Evolutionary conservation across 1,284 basidiomycete genomes (phyloP).

Genomic region (Takashimella tepidaria): DNA sequence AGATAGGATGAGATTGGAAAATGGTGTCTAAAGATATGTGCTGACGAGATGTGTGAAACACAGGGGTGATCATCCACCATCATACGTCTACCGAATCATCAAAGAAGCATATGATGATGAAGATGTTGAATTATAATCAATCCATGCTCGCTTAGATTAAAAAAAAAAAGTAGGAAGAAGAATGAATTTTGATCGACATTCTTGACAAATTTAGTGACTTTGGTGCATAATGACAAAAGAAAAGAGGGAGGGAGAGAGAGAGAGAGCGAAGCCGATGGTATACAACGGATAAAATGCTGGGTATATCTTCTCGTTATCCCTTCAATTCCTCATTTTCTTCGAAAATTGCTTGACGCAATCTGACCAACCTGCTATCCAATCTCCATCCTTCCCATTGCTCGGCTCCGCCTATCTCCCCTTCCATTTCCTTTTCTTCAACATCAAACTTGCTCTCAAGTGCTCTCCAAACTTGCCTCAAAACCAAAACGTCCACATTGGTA

Average conservation of each 20-base stretch:
- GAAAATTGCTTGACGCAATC: conserved; percentile 7
- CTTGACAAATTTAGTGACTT: too few relatives aligned
- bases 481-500: conserved; percentile 27
- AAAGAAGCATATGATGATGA: conserved; percentile 91
- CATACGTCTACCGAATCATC: conserved; percentile 81
- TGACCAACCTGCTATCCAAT: conserved; percentile 22
- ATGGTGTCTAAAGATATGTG: not conserved
- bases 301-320: not conserved
- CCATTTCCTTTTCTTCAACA: conserved; percentile 12
- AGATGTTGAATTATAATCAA: conserved; percentile 67
- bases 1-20: too few relatives aligned
- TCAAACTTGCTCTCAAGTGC: conserved; percentile 42
- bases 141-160: too few relatives aligned
- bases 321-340: not conserved
- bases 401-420: conserved; percentile 15
- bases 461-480: conserved; percentile 29
- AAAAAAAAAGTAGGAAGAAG: too few relatives aligned
- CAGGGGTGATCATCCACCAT: conserved; percentile 86
- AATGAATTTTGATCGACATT: too few relatives aligned
- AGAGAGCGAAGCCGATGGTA: too few relatives aligned
- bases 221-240: too few relatives aligned
- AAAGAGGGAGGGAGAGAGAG: too few relatives aligned
- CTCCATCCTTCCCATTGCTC: conserved; percentile 35
- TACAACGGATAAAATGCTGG: not conserved
- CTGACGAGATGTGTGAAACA: conserved; percentile 6